Percentiles rank a stretch among this genome's conserved stretches.
These are phyloP conservation scores for Castanea sativa DNA, from an alignment of 306 rosid genomes.

Conservation along the genomic window DNA sequence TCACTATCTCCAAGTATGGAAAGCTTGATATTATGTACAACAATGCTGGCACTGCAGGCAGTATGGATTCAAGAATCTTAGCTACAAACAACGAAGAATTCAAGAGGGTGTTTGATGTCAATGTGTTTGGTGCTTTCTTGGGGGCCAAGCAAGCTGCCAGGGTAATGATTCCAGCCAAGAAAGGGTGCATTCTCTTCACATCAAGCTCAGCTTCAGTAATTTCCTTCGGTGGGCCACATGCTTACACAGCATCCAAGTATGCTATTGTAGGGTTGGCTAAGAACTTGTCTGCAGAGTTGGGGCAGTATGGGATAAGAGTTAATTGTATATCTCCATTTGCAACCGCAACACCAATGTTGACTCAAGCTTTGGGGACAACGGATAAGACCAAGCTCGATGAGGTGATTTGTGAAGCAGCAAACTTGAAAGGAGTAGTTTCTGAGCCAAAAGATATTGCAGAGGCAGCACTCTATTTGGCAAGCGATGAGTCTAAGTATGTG, in stretches of 20 bases:
- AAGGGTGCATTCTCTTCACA: background rate
- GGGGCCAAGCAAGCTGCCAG: constrained; percentile 34
- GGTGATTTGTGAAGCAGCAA: constrained; percentile 19
- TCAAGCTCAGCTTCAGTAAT: background rate
- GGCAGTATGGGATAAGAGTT: background rate
- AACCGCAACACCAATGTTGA: background rate
- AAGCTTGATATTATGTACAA: background rate
- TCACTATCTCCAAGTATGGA: background rate
- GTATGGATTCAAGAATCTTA: background rate
- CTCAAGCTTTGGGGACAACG: background rate
- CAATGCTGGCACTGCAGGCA: background rate
- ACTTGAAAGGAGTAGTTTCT: constrained; percentile 30
- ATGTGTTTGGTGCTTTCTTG: constrained; percentile 7
- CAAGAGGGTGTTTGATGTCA: background rate
- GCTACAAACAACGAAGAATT: background rate
- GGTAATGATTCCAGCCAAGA: constrained; percentile 20
- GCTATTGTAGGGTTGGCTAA: background rate
- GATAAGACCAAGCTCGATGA: constrained; percentile 13
- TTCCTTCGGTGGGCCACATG: background rate
- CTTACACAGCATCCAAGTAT: background rate
- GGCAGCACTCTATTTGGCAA: constrained; percentile 37
- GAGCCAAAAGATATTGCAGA: constrained; percentile 38
- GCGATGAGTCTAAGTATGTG: constrained; percentile 28
- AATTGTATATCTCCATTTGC: background rate
- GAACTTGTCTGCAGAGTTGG: background rate